Evolutionary conservation across 768 basidiomycete genomes (phyloP).

Genomic region (Imleria badia): DNA sequence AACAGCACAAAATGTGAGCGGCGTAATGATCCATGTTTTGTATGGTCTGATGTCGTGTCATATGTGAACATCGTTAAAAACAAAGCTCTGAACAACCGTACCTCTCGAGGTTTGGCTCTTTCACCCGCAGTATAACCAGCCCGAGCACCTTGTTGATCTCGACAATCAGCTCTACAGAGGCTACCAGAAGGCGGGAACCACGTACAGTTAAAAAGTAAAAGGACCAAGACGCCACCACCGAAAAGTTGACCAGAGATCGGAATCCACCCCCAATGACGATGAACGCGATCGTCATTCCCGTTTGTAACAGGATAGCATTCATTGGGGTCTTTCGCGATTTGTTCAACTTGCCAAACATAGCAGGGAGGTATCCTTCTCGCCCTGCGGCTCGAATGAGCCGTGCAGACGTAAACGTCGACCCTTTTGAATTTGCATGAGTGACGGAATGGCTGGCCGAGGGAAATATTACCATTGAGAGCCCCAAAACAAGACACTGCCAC

Average conservation of each 20-base stretch:
- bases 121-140: constrained; percentile 81
- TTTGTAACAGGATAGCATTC: constrained; percentile 84
- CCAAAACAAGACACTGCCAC: constrained; percentile 96
- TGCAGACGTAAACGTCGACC: constrained; percentile 72
- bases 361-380: constrained; percentile 83
- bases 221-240: constrained; percentile 82
- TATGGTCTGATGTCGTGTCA: constrained; percentile 77
- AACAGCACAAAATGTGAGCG: constrained; percentile 85
- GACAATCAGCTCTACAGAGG: not conserved
- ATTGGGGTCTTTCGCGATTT: constrained; percentile 76
- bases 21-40: constrained; percentile 88
- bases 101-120: constrained; percentile 89
- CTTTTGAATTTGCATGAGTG: constrained; percentile 34
- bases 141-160: constrained; percentile 66
- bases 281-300: constrained; percentile 70
- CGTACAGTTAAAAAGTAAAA: constrained; percentile 84
- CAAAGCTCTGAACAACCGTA: constrained; percentile 20
- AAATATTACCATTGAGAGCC: constrained; percentile 75
- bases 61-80: not conserved
- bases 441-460: not conserved
- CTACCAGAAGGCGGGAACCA: constrained; percentile 3
- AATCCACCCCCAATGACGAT: constrained; percentile 89
- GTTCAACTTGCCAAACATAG: constrained; percentile 78
- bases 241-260: constrained; percentile 84
- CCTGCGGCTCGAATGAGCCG: constrained; percentile 88